Percentiles rank a stretch among this genome's conserved stretches.
Evolutionary conservation across 257 asterid genomes (phyloP).

Genomic region (Forsythia viridissima): DNA sequence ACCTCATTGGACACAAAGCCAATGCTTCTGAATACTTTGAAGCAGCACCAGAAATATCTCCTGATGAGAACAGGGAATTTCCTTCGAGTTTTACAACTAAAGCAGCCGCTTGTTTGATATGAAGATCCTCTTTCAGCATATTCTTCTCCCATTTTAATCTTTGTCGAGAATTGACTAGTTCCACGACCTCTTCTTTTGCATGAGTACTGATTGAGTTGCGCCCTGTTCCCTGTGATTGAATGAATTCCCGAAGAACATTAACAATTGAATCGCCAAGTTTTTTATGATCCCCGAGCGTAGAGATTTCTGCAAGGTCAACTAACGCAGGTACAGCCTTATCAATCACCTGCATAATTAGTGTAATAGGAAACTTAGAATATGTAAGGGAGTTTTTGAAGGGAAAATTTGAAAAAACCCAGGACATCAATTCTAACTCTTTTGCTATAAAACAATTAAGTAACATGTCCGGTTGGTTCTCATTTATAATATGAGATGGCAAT

Average conservation of each 20-base stretch:
- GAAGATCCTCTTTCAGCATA: constrained; percentile 98
- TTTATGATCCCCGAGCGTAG: constrained; percentile 89
- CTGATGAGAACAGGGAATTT: constrained; percentile 83
- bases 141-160: constrained; percentile 89
- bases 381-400: background rate
- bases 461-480: background rate
- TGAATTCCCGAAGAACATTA: constrained; percentile 71
- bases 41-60: constrained; percentile 91
- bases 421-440: background rate
- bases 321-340: constrained; percentile 78
- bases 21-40: constrained; percentile 88
- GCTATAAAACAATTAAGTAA: background rate
- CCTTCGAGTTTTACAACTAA: constrained; percentile 97
- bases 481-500: background rate
- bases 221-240: constrained; percentile 60
- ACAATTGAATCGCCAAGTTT: constrained; percentile 89
- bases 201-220: constrained; percentile 52
- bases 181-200: constrained; percentile 68
- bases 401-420: no score
- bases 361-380: background rate
- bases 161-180: constrained; percentile 68
- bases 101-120: constrained; percentile 97
- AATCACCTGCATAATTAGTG: constrained; percentile 52
- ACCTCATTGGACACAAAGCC: constrained; percentile 85
- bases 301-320: constrained; percentile 84